Conservation (phyloP, 768 basidiomycete species). For the Boletus rubescentipes region DNA sequence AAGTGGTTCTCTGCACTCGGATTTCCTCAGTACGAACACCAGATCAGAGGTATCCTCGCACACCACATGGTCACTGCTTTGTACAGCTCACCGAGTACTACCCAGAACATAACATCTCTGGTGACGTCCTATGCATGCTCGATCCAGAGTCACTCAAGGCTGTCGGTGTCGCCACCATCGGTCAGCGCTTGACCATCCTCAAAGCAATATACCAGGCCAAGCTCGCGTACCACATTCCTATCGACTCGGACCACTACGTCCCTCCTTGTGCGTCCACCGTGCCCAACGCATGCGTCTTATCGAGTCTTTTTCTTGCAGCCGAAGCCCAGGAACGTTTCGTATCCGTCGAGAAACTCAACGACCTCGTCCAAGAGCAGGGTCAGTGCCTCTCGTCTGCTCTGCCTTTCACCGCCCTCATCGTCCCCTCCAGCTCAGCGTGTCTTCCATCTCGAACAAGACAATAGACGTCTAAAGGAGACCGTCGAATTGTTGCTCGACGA, state of each 20-base stretch:
- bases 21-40: constrained; percentile 79
- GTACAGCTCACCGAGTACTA: constrained; percentile 3
- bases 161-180: constrained; percentile 85
- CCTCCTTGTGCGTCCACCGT: constrained; percentile 71
- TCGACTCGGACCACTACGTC: constrained; percentile 82
- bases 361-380: constrained; percentile 77
- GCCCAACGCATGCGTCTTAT: background rate
- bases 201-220: constrained; percentile 92
- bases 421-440: constrained; percentile 62
- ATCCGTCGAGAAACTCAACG: constrained; percentile 65
- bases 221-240: constrained; percentile 75
- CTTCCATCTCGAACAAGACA: constrained; percentile 72
- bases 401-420: background rate
- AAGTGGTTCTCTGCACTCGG: constrained; percentile 76
- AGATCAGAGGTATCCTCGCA: constrained; percentile 63
- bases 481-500: constrained; percentile 69
- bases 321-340: constrained; percentile 56
- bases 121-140: constrained; percentile 83
- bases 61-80: background rate
- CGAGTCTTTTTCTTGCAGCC: constrained; percentile 37
- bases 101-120: constrained; percentile 87
- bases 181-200: constrained; percentile 88
- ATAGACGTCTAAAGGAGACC: constrained; percentile 61
- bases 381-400: constrained; percentile 12
- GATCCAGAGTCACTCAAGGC: constrained; percentile 84